phyloP scores from a whole-genome alignment of 345 rosid species.

The Diplotaxis tenuifolia region DNA sequence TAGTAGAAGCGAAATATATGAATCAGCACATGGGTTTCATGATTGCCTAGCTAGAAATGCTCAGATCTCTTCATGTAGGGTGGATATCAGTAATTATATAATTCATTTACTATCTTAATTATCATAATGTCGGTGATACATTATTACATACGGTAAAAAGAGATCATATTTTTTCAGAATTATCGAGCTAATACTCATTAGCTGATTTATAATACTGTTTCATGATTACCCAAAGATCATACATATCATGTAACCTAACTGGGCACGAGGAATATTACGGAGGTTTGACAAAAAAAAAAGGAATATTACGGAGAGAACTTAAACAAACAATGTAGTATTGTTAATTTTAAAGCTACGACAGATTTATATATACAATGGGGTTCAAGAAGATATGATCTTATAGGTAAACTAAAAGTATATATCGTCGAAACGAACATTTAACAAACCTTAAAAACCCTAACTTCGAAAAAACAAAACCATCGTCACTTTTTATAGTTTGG shows the following conservation, averaged over 20 bases:
- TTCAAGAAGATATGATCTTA: constrained; percentile 32
- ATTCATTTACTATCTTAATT: neutral
- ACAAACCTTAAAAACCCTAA: constrained; percentile 35
- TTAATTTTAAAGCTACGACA: constrained; percentile 21
- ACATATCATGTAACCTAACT: neutral
- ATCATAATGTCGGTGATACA: constrained; percentile 4
- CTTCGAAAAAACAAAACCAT: constrained; percentile 34
- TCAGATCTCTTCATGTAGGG: constrained; percentile 17
- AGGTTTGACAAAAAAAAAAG: too few species aligned
- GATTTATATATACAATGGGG: constrained; percentile 25
- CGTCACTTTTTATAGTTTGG: constrained; percentile 3
- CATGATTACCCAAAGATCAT: neutral
- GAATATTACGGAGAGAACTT: too few species aligned
- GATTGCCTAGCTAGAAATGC: constrained; percentile 1
- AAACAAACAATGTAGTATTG: constrained; percentile 9
- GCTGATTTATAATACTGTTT: neutral
- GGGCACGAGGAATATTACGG: neutral
- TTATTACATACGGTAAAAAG: neutral
- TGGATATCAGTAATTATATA: neutral
- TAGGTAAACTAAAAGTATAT: constrained; percentile 16
- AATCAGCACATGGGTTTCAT: constrained; percentile 20
- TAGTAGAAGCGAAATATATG: constrained; percentile 13
- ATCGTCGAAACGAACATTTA: constrained; percentile 22
- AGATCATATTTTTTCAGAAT: neutral
- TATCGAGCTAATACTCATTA: neutral